A percentile compares a stretch with the other conserved stretches of the same genome.
Evolutionary conservation across 140 eudicot genomes (phyloP).

Genomic region (Oenanthe javanica): DNA sequence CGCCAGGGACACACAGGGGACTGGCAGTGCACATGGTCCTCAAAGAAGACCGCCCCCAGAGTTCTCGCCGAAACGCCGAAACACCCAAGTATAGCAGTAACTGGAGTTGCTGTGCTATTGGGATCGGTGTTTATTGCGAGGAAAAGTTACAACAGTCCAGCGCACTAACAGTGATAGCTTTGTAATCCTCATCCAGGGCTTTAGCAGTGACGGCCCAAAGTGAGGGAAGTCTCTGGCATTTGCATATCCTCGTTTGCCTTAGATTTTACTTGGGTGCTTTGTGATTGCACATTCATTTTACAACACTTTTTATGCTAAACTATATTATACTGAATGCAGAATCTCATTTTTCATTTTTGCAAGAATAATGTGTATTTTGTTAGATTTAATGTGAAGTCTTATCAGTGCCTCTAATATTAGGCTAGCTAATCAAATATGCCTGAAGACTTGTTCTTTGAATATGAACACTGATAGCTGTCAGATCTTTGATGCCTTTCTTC

Average conservation of each 20-base stretch:
- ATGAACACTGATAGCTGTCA: no score
- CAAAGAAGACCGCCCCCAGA: slow-evolving; percentile 43
- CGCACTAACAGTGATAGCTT: not conserved
- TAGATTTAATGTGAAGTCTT: no score
- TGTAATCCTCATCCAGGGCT: not conserved
- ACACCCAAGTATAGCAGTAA: slow-evolving; percentile 63
- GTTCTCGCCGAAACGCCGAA: slow-evolving; percentile 26
- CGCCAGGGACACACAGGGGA: slow-evolving; percentile 36
- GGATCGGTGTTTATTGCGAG: slow-evolving; percentile 61
- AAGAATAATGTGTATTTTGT: not conserved
- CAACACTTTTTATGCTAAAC: no score
- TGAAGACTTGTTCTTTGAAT: no score
- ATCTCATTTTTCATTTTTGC: no score
- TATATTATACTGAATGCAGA: not conserved
- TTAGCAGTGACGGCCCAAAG: not conserved
- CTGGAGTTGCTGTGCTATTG: slow-evolving; percentile 70
- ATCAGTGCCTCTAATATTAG: no score
- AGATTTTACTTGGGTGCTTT: not conserved
- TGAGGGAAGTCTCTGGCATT: not conserved
- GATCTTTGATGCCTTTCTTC: no score
- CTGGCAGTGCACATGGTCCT: slow-evolving; percentile 45
- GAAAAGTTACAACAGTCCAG: slow-evolving; percentile 32
- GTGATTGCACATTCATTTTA: not conserved
- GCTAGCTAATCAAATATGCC: no score
- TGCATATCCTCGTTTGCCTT: not conserved